Evolutionary conservation across 192 early-diverging fungal species (phyloP).

Genomic region (Gamsiella multidivaricata): DNA sequence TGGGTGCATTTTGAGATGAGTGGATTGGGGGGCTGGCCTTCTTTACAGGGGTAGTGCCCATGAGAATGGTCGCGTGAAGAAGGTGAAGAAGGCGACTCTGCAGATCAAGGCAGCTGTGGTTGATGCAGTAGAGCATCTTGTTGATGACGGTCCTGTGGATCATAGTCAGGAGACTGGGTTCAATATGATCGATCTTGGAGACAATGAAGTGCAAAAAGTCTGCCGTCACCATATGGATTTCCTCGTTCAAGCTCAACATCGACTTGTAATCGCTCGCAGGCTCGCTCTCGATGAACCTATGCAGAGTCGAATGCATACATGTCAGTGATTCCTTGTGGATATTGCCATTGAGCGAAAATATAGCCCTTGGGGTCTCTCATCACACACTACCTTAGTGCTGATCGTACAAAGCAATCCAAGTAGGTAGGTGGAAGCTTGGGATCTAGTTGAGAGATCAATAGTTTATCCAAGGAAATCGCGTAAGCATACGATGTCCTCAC

Average conservation of each 20-base stretch:
- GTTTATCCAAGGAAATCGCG: neutral
- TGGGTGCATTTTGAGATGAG: neutral
- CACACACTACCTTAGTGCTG: slow-evolving; percentile 28
- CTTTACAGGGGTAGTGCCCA: slow-evolving; percentile 47
- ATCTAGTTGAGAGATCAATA: slow-evolving; percentile 22
- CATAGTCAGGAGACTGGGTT: slow-evolving; percentile 56
- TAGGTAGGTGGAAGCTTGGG: slow-evolving; percentile 33
- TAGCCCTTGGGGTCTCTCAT: too few relatives aligned
- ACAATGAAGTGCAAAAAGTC: slow-evolving; percentile 71
- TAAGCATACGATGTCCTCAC: neutral
- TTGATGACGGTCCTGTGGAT: slow-evolving; percentile 63
- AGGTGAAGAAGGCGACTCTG: slow-evolving; percentile 71
- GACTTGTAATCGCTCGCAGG: slow-evolving; percentile 41
- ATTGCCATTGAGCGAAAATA: too few relatives aligned
- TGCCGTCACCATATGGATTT: slow-evolving; percentile 67
- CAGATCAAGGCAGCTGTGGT: slow-evolving; percentile 59
- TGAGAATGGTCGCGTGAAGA: slow-evolving; percentile 61
- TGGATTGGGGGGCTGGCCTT: neutral
- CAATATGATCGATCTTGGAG: slow-evolving; percentile 62
- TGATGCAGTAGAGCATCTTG: slow-evolving; percentile 72
- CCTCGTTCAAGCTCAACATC: slow-evolving; percentile 51
- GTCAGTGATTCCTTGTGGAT: too few relatives aligned
- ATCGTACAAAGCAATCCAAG: slow-evolving; percentile 42
- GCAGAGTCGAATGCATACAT: neutral
- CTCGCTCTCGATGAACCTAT: slow-evolving; percentile 59